Evolutionary conservation across 306 rosid species (phyloP).

Genomic region (Trifolium pratense): DNA sequence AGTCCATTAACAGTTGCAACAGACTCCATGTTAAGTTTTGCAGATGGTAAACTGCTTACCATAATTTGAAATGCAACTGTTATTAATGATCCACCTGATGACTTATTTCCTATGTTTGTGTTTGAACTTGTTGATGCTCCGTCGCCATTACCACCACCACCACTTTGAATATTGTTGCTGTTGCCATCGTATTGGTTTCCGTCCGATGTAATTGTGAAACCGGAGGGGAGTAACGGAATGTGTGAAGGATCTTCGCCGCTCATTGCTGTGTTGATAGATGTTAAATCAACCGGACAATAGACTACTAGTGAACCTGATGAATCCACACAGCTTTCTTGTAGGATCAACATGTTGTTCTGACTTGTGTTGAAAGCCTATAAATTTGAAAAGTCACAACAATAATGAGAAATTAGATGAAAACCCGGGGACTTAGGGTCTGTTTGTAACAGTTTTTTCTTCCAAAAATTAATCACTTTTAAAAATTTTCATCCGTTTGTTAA

Average conservation of each 20-base stretch:
- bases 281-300: conserved; percentile 83
- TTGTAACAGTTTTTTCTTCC: too few relatives aligned
- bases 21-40: conserved; percentile 85
- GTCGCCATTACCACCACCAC: conserved; percentile 26
- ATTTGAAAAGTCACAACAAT: neutral
- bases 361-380: conserved; percentile 66
- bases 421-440: too few relatives aligned
- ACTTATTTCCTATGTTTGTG: conserved; percentile 28
- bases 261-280: conserved; percentile 85
- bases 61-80: conserved; percentile 90
- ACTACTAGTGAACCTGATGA: conserved; percentile 86
- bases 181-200: conserved; percentile 35
- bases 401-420: neutral
- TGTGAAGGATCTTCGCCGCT: conserved; percentile 90
- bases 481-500: too few relatives aligned
- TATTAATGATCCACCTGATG: conserved; percentile 60
- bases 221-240: conserved; percentile 87
- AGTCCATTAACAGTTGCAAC: conserved; percentile 86
- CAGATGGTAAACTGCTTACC: conserved; percentile 80
- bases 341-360: conserved; percentile 92
- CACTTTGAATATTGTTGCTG: conserved; percentile 40
- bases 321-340: conserved; percentile 96
- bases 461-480: too few relatives aligned
- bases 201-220: conserved; percentile 76
- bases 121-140: conserved; percentile 67